Evolutionary conservation across 805 yeast genomes (phyloP).

Genomic region (Starmera caribaea): DNA sequence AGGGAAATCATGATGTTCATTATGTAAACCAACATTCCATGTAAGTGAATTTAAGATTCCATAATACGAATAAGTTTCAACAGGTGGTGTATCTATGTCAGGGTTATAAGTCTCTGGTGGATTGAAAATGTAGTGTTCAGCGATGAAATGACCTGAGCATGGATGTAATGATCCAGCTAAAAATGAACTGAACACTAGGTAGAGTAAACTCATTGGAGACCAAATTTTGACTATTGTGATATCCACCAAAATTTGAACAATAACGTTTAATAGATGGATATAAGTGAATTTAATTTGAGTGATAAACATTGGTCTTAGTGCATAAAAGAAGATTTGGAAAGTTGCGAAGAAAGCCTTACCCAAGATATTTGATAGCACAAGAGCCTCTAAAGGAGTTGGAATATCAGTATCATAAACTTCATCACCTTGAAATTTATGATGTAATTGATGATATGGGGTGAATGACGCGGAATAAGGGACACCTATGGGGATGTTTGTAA

Average conservation of each 20-base stretch:
- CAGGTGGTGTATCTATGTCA: constrained; percentile 37
- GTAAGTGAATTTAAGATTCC: constrained; percentile 70
- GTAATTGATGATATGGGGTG: constrained; percentile 85
- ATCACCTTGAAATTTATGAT: constrained; percentile 87
- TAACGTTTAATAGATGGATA: constrained; percentile 59
- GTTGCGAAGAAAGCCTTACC: constrained; percentile 90
- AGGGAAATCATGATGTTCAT: constrained; percentile 95
- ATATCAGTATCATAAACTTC: constrained; percentile 76
- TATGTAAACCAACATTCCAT: constrained; percentile 92
- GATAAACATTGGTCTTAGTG: constrained; percentile 81
- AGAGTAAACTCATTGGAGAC: constrained; percentile 56
- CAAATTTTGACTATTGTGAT: constrained; percentile 43
- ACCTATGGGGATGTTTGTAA: constrained; percentile 80
- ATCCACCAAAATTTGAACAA: constrained; percentile 52
- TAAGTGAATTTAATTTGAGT: constrained; percentile 66
- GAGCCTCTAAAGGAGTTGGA: constrained; percentile 74
- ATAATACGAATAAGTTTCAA: constrained; percentile 83
- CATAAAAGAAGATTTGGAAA: constrained; percentile 82
- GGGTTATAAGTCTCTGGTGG: constrained; percentile 31
- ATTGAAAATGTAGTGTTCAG: constrained; percentile 80
- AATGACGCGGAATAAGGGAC: constrained; percentile 81
- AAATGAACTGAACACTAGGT: constrained; percentile 68
- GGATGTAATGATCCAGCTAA: constrained; percentile 91
- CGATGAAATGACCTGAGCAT: constrained; percentile 89
- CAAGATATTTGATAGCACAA: constrained; percentile 60